A percentile compares a stretch with the other conserved stretches of the same genome.
These are phyloP conservation scores for Penicillium sp. DNA, from an alignment of 2,329 filamentous ascomycete species.

Conservation along the genomic window DNA sequence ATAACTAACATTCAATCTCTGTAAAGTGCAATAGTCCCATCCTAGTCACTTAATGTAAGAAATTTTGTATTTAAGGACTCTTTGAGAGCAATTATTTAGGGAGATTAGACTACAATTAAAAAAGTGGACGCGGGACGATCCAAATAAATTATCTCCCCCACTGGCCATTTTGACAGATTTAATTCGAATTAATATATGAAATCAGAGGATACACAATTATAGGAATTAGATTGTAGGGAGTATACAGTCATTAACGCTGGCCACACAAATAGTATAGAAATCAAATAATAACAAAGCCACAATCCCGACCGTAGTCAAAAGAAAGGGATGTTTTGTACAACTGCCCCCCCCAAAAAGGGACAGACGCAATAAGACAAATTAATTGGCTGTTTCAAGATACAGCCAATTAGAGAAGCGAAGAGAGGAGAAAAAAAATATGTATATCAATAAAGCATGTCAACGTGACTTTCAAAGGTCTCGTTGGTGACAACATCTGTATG, in stretches of 20 bases:
- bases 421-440: neutral
- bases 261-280: neutral
- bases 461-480: neutral
- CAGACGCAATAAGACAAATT: neutral
- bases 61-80: neutral
- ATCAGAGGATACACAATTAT: neutral
- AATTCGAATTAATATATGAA: neutral
- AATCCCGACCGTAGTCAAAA: neutral
- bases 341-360: neutral
- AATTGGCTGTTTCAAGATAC: conserved; percentile 3
- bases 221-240: neutral
- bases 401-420: neutral
- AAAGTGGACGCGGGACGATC: neutral
- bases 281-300: neutral
- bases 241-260: neutral
- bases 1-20: neutral
- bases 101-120: conserved; percentile 1
- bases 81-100: neutral
- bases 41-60: neutral
- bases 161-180: neutral
- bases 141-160: neutral
- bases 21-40: neutral
- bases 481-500: neutral
- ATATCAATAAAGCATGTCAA: conserved; percentile 4
- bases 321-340: conserved; percentile 2